Conservation (phyloP, 192 early-diverging fungal genomes). For the Dimargaris verticillata region DNA sequence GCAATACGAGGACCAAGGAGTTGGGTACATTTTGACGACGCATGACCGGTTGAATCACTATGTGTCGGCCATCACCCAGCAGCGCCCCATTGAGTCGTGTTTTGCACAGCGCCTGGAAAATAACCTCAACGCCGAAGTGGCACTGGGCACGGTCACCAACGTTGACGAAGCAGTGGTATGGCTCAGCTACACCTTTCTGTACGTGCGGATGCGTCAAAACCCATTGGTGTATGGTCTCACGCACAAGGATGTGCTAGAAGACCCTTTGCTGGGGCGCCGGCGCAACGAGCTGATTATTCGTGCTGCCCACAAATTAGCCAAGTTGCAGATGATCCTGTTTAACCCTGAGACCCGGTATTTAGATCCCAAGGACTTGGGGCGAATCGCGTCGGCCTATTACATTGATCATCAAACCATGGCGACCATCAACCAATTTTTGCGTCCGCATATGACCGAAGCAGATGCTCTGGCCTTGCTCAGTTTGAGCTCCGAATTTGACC, state of each 20-base stretch:
- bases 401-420: slow-evolving; percentile 76
- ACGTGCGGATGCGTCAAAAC: slow-evolving; percentile 90
- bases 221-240: slow-evolving; percentile 85
- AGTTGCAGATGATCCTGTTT: slow-evolving; percentile 88
- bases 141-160: slow-evolving; percentile 86
- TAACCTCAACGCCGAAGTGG: slow-evolving; percentile 95
- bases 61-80: slow-evolving; percentile 83
- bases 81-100: slow-evolving; percentile 90
- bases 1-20: slow-evolving; percentile 79
- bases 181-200: slow-evolving; percentile 95
- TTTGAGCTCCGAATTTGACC: slow-evolving; percentile 81
- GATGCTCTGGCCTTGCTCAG: slow-evolving; percentile 83
- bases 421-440: slow-evolving; percentile 71
- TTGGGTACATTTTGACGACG: slow-evolving; percentile 86
- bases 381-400: slow-evolving; percentile 88
- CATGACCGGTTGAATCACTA: slow-evolving; percentile 90
- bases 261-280: slow-evolving; percentile 60
- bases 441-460: slow-evolving; percentile 81
- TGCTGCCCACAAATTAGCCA: slow-evolving; percentile 57
- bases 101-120: slow-evolving; percentile 77
- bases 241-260: slow-evolving; percentile 54
- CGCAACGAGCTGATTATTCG: slow-evolving; percentile 63
- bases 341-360: slow-evolving; percentile 68
- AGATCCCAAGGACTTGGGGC: slow-evolving; percentile 77
- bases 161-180: slow-evolving; percentile 89